Base-by-base conservation (phyloP, 2,329 filamentous ascomycete genomes). In the Cyphellophora europaea region DNA sequence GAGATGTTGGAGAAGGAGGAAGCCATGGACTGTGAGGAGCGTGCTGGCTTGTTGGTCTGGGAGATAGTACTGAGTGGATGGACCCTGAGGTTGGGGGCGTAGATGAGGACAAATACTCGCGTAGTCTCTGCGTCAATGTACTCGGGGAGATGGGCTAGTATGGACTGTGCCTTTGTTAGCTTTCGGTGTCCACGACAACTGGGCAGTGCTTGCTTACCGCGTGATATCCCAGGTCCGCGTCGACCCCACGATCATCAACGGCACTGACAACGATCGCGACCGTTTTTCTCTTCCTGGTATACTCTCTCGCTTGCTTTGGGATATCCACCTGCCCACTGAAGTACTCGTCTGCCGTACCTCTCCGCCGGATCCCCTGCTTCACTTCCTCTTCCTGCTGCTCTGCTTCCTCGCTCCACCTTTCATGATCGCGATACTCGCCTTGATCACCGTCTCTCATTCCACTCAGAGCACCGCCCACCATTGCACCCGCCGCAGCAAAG, bases 251-350 rank as follows among this genome's bases (percentile, higher is more conserved):
- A 27, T 77, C 71, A 25, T 72, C 54, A 15, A 91, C 84, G 3
- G 88, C 86, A 37, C 85, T 93, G 10, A 95, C 77, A 11, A 95
- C 81, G 49, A 96, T 75, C 5, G 79, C 87, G n/a, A 95, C 83
- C 0, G 78, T 86, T 66, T 79, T 91, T 51, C 76, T 74, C 49
- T 69, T 71, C 16, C 17, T 29, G 33, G 31, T 31, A 15, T 42
- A 30, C 13, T 40, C 44, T 8, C 21, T 25, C n/a, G 33, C 38
- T 27, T 32, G 21, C 18, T 36, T 41, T 11, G 41, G 44, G 5
- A 46, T 30, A 12, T 40, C 36, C 11, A 49, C 42, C 8, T 35
- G 23, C 10, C 49, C 49, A 6, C 43, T 48, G 28, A 49, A 51
- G 40, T 48, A 51, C 30, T 51, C 49, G n/a, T 47, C 39, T 46